phyloP scores from a whole-genome alignment of 108 stramenopile species.

The Skeletonema marinoi region DNA sequence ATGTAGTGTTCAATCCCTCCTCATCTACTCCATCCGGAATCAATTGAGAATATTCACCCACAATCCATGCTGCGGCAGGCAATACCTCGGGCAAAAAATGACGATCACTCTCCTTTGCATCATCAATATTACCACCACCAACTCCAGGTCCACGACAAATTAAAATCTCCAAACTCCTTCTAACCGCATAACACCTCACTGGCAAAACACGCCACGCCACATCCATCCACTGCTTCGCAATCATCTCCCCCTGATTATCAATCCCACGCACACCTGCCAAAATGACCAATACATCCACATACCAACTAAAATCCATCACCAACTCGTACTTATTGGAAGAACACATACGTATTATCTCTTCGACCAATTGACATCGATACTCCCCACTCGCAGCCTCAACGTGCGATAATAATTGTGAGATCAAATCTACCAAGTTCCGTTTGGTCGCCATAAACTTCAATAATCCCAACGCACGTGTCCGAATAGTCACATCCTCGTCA shows the following conservation, averaged over 20 bases:
- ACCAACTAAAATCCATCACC: constrained; percentile 95
- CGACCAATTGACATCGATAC: constrained; percentile 94
- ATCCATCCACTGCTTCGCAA: constrained; percentile 92
- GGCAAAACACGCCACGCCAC: constrained; percentile 94
- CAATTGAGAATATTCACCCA: constrained; percentile 92
- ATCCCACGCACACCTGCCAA: constrained; percentile 88
- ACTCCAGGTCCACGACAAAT: constrained; percentile 46
- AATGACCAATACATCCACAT: constrained; percentile 86
- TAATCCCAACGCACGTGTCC: constrained; percentile 93
- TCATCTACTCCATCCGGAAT: constrained; percentile 69
- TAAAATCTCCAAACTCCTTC: constrained; percentile 74
- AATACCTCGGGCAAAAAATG: constrained; percentile 75
- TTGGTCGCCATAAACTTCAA: constrained; percentile 94
- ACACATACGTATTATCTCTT: constrained; percentile 94
- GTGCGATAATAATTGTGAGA: constrained; percentile 91
- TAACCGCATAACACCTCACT: constrained; percentile 91
- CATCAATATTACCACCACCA: constrained; percentile 15
- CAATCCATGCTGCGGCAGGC: constrained; percentile 94
- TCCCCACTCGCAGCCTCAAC: constrained; percentile 86
- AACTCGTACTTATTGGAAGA: constrained; percentile 91
- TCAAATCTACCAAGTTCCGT: constrained; percentile 91
- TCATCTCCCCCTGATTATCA: constrained; percentile 70
- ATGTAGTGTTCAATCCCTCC: constrained; percentile 49
- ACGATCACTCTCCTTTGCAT: constrained; percentile 35
- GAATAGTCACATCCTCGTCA: constrained; percentile 98